These are phyloP conservation scores for Boeremia exigua DNA, from an alignment of 2,329 filamentous ascomycete species.

Conservation along the genomic window DNA sequence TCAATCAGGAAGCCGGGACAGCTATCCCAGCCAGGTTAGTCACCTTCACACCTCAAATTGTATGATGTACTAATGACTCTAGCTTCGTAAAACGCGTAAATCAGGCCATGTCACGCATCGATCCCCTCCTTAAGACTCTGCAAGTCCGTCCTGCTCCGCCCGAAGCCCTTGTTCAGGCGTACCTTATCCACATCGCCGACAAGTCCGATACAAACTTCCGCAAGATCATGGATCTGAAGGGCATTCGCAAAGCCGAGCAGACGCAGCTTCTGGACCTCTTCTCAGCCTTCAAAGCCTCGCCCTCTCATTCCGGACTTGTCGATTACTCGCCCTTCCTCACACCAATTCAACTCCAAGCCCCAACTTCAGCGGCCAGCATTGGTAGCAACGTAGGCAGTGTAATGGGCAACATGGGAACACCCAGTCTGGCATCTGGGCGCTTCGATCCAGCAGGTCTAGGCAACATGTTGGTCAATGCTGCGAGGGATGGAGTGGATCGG, in stretches of 20 bases:
- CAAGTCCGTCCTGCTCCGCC: conserved; percentile 91
- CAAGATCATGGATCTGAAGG: conserved; percentile 95
- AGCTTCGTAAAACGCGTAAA: conserved; percentile 87
- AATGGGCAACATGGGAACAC: conserved; percentile 48
- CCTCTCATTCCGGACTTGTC: conserved; percentile 69
- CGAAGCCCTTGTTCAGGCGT: conserved; percentile 94
- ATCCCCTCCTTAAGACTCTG: conserved; percentile 92
- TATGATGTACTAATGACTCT: conserved; percentile 36
- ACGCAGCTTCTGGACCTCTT: conserved; percentile 85
- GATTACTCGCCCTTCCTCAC: conserved; percentile 46
- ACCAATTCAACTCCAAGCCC: conserved; percentile 46
- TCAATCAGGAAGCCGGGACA: conserved; percentile 62
- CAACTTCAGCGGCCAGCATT: conserved; percentile 53
- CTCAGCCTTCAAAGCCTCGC: conserved; percentile 76
- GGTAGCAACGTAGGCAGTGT: conserved; percentile 44
- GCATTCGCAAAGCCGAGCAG: conserved; percentile 82
- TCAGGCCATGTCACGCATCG: conserved; percentile 82
- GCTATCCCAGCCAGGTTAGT: conserved; percentile 60
- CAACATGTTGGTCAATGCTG: conserved; percentile 86
- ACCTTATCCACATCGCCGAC: conserved; percentile 95
- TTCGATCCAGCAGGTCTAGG: conserved; percentile 86
- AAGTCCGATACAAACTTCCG: conserved; percentile 93
- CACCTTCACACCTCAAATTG: conserved; percentile 1
- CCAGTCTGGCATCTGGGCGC: conserved; percentile 47
- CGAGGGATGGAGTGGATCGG: conserved; percentile 80